These are phyloP conservation scores for Mycena haematopus DNA, from an alignment of 768 basidiomycete genomes.

Conservation along the genomic window DNA sequence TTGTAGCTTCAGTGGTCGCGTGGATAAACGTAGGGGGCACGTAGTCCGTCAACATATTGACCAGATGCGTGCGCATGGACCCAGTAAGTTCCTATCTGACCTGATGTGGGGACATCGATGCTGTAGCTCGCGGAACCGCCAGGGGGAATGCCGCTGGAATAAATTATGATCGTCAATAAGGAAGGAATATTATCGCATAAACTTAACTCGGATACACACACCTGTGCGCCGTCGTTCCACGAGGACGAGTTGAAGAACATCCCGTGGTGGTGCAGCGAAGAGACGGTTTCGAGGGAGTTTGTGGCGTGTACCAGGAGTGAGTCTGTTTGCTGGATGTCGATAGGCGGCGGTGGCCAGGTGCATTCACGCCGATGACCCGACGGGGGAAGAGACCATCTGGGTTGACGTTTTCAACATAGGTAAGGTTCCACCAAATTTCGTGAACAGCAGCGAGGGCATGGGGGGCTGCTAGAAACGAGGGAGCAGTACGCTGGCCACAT, in stretches of 20 bases:
- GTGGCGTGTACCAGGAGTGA: constrained; percentile 77
- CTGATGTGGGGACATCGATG: constrained; percentile 70
- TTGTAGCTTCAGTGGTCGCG: constrained; percentile 65
- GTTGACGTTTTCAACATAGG: constrained; percentile 78
- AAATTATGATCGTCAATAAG: background rate
- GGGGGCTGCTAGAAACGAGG: constrained; percentile 41
- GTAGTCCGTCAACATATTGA: constrained; percentile 86
- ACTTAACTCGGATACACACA: constrained; percentile 78
- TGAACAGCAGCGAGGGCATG: constrained; percentile 67
- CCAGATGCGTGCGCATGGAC: constrained; percentile 69
- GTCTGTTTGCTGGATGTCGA: constrained; percentile 76
- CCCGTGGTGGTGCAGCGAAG: constrained; percentile 90
- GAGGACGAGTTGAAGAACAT: constrained; percentile 90
- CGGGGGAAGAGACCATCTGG: constrained; percentile 85
- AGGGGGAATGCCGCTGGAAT: constrained; percentile 76
- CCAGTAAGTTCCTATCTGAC: constrained; percentile 85
- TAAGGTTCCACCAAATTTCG: constrained; percentile 91
- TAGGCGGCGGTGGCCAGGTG: constrained; percentile 94
- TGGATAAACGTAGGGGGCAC: constrained; percentile 86
- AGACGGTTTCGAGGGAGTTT: constrained; percentile 71
- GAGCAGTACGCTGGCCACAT: constrained; percentile 36
- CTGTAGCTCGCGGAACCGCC: constrained; percentile 75
- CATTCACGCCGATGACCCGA: constrained; percentile 86
- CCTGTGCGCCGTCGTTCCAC: constrained; percentile 90
- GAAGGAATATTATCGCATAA: background rate